These are phyloP conservation scores for Solanum habrochaites DNA, from an alignment of 257 asterid genomes.

Conservation along the genomic window DNA sequence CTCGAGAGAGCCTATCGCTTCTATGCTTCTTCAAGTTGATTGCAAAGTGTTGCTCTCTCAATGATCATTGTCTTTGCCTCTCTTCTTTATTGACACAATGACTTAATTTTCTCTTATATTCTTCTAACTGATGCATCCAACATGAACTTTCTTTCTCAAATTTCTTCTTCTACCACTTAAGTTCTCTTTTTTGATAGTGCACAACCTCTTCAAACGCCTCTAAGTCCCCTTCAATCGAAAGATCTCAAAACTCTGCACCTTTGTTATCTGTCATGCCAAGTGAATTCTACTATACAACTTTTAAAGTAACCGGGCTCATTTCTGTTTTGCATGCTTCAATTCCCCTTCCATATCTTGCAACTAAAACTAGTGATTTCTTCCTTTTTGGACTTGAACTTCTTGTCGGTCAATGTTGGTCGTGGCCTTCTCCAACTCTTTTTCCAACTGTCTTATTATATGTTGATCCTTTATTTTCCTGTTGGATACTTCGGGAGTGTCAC, in stretches of 20 bases:
- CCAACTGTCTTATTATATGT: neutral
- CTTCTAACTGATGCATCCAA: neutral
- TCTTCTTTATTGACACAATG: neutral
- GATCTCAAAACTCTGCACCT: neutral
- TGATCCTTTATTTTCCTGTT: neutral
- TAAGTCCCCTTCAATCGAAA: neutral
- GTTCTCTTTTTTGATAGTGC: neutral
- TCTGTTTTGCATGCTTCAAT: neutral
- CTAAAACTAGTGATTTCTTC: neutral
- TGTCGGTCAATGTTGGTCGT: fast-evolving
- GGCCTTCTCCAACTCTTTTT: neutral
- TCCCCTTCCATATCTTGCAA: neutral
- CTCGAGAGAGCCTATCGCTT: neutral
- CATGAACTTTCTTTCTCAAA: neutral
- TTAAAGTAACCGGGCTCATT: neutral
- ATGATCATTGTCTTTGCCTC: neutral
- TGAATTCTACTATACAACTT: neutral
- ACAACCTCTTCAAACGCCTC: neutral
- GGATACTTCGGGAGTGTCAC: neutral
- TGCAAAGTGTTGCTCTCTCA: neutral
- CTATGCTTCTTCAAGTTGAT: neutral
- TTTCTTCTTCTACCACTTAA: neutral
- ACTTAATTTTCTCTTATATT: neutral
- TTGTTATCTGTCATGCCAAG: neutral
- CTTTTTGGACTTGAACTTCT: neutral